Percentiles rank a stretch among this genome's conserved stretches.
These are phyloP conservation scores for Moelleriella libera DNA, from an alignment of 2,329 filamentous ascomycete species.

Conservation along the genomic window DNA sequence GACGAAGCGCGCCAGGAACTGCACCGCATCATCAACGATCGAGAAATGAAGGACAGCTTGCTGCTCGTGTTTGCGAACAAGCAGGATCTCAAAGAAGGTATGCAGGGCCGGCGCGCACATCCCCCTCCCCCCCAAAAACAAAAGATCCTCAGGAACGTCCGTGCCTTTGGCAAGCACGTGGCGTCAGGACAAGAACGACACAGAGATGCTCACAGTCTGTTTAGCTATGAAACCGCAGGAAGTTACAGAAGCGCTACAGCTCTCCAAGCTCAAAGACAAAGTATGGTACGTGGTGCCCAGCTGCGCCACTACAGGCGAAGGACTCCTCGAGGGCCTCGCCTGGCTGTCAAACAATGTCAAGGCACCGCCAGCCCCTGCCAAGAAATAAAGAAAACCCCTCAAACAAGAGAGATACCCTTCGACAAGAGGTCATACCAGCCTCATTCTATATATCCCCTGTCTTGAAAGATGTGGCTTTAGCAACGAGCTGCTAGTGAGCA, in stretches of 20 bases:
- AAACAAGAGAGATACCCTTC: too few relatives aligned
- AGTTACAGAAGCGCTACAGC: constrained; percentile 63
- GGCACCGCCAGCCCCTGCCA: constrained; percentile 37
- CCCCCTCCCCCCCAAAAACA: too few relatives aligned
- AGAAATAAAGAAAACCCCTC: constrained; percentile 25
- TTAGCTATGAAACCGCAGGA: constrained; percentile 67
- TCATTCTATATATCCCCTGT: too few relatives aligned
- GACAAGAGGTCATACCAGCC: too few relatives aligned
- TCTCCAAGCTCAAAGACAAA: constrained; percentile 67
- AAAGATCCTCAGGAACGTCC: too few relatives aligned
- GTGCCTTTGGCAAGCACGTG: too few relatives aligned
- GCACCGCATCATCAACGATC: constrained; percentile 93
- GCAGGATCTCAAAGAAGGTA: constrained; percentile 81
- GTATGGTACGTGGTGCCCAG: constrained; percentile 77
- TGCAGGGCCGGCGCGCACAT: constrained; percentile 7
- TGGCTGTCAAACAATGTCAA: constrained; percentile 83
- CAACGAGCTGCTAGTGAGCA: too few relatives aligned
- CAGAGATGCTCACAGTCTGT: not conserved
- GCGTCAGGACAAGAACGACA: too few relatives aligned
- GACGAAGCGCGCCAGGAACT: constrained; percentile 88
- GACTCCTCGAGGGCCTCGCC: constrained; percentile 65
- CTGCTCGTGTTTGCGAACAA: constrained; percentile 97
- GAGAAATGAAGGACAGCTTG: constrained; percentile 92
- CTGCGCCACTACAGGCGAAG: constrained; percentile 69
- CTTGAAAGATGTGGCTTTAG: too few relatives aligned